These are phyloP conservation scores for Daldinia sp. DNA, from an alignment of 2,329 filamentous ascomycete species.

Conservation along the genomic window DNA sequence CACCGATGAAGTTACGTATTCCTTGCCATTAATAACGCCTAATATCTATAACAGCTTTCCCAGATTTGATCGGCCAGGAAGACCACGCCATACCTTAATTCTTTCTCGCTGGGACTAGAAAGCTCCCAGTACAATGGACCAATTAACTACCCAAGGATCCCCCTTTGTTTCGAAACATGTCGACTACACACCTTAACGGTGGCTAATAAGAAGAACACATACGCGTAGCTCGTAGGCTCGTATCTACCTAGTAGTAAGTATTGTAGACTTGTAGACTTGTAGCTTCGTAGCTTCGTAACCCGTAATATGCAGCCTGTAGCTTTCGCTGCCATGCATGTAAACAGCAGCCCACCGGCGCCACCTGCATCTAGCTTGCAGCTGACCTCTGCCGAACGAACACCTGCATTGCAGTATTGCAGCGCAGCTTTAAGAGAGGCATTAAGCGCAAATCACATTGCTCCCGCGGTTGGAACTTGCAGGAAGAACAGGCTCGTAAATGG, in stretches of 20 bases:
- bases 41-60: constrained; percentile 29
- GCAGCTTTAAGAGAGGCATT: constrained; percentile 26
- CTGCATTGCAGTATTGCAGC: constrained; percentile 38
- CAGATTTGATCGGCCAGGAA: constrained; percentile 33
- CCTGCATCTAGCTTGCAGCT: constrained; percentile 21
- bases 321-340: constrained; percentile 17
- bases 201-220: constrained; percentile 13
- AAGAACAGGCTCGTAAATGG: constrained; percentile 17
- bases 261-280: not conserved
- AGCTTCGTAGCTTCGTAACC: too few relatives aligned
- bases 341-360: constrained; percentile 27
- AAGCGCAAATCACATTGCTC: constrained; percentile 36
- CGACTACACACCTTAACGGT: constrained; percentile 15
- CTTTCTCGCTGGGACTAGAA: constrained; percentile 16
- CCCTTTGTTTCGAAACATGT: constrained; percentile 38
- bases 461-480: constrained; percentile 24
- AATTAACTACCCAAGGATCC: constrained; percentile 15
- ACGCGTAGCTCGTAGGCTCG: constrained; percentile 11
- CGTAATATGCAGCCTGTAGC: too few relatives aligned
- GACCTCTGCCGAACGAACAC: constrained; percentile 35
- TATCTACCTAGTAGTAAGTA: too few relatives aligned
- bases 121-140: constrained; percentile 27
- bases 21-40: constrained; percentile 33
- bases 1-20: constrained; percentile 9
- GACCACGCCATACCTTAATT: constrained; percentile 3